Conservation (phyloP, 345 rosid genomes). For the Pistacia vera region DNA sequence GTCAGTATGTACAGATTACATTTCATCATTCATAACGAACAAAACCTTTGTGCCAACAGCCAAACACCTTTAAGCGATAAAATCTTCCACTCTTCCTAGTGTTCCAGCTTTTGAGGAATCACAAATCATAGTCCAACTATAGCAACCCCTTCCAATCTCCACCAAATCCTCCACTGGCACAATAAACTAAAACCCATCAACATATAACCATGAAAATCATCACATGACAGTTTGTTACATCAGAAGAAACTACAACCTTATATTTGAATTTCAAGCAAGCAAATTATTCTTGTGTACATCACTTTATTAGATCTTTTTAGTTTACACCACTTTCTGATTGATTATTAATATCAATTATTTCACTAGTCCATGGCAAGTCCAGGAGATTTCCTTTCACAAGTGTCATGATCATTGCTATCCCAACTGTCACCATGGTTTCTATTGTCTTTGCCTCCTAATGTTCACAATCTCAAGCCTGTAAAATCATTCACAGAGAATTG, state of each 20-base stretch:
- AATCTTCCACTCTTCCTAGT: neutral
- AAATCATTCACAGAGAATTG: too few relatives aligned
- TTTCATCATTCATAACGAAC: neutral
- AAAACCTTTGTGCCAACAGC: neutral
- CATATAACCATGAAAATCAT: neutral
- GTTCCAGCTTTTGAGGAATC: neutral
- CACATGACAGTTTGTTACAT: too few relatives aligned
- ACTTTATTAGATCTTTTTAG: too few relatives aligned
- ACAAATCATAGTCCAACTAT: neutral
- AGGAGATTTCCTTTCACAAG: slow-evolving; percentile 38
- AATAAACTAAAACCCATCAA: neutral
- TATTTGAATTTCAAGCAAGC: neutral
- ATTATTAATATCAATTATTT: too few relatives aligned
- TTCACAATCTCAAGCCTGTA: too few relatives aligned
- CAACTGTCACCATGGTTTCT: slow-evolving; percentile 31
- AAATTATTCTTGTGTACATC: neutral
- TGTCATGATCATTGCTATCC: slow-evolving; percentile 59
- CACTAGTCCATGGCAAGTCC: slow-evolving; percentile 25
- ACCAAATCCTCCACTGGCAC: neutral
- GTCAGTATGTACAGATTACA: neutral
- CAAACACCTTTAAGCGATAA: neutral
- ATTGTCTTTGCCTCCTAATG: too few relatives aligned
- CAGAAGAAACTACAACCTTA: slow-evolving; percentile 1
- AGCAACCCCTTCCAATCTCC: neutral
- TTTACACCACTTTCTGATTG: too few relatives aligned